phyloP scores from a whole-genome alignment of 202 grass and related monocot species.

The Musa balbisiana region DNA sequence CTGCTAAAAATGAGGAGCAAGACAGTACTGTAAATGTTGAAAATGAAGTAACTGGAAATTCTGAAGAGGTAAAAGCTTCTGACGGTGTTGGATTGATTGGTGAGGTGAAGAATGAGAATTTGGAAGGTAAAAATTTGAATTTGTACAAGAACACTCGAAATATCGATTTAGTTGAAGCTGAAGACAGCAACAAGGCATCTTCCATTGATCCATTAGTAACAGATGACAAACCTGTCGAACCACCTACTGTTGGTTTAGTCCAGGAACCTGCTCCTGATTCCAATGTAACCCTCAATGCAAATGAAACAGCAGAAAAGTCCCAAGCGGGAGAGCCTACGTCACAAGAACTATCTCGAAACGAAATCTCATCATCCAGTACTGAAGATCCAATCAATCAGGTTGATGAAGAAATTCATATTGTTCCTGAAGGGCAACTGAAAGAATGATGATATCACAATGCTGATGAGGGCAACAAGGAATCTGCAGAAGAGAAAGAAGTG shows the following conservation, averaged over 20 bases:
- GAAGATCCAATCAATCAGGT: neutral
- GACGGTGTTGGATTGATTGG: neutral
- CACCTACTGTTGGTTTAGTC: neutral
- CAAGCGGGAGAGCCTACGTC: neutral
- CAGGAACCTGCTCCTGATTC: neutral
- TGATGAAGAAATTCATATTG: neutral
- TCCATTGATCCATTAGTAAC: neutral
- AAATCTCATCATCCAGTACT: neutral
- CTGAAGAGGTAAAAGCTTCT: neutral
- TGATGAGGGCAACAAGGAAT: neutral
- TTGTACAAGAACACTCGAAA: neutral
- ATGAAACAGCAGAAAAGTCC: neutral
- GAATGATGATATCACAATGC: neutral
- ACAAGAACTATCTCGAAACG: neutral
- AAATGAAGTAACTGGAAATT: neutral
- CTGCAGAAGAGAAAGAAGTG: too few relatives aligned
- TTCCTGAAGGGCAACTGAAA: neutral
- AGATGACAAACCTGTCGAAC: neutral
- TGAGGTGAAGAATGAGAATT: neutral
- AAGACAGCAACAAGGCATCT: neutral
- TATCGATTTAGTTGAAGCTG: neutral
- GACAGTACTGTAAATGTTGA: neutral
- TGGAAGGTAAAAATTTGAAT: neutral
- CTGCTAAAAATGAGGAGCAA: neutral
- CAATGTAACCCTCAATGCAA: neutral